These are phyloP conservation scores for Fistulinella prunicolor DNA, from an alignment of 768 basidiomycete genomes.

Conservation along the genomic window DNA sequence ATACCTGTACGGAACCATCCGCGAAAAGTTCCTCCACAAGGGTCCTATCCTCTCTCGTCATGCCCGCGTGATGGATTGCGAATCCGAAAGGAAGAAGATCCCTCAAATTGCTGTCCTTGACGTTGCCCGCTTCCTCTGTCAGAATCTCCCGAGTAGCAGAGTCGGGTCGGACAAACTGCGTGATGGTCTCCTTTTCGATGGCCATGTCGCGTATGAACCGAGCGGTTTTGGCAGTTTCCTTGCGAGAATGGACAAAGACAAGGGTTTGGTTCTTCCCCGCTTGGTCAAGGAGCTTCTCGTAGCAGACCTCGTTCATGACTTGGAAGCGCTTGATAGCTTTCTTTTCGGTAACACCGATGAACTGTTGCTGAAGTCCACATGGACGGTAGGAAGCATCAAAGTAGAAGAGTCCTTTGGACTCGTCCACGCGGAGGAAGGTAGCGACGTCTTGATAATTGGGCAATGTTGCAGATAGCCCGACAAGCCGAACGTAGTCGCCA, in stretches of 20 bases:
- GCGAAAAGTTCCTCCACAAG: constrained; percentile 93
- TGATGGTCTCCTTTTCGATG: constrained; percentile 94
- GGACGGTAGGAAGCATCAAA: constrained; percentile 95
- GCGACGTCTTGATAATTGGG: constrained; percentile 99
- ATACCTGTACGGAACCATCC: constrained; percentile 87
- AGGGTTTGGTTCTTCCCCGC: constrained; percentile 86
- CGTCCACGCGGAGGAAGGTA: constrained; percentile 92
- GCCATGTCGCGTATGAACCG: constrained; percentile 93
- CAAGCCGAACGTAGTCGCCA: constrained; percentile 85
- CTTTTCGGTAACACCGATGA: constrained; percentile 97
- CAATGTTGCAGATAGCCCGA: constrained; percentile 95
- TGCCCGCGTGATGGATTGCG: constrained; percentile 96
- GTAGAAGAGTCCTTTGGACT: constrained; percentile 90
- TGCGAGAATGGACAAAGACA: constrained; percentile 97
- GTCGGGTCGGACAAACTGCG: constrained; percentile 93
- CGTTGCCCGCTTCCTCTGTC: constrained; percentile 76
- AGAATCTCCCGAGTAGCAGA: constrained; percentile 90
- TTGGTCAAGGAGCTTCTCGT: constrained; percentile 97
- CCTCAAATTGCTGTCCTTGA: constrained; percentile 77
- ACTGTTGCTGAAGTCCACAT: constrained; percentile 93
- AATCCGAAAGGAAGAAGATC: constrained; percentile 96
- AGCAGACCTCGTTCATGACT: constrained; percentile 98
- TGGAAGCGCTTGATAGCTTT: constrained; percentile 99
- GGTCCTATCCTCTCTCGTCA: constrained; percentile 87
- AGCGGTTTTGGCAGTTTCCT: constrained; percentile 97